Evolutionary conservation across 805 yeast genomes (phyloP).

Genomic region (Brettanomyces sp.): DNA sequence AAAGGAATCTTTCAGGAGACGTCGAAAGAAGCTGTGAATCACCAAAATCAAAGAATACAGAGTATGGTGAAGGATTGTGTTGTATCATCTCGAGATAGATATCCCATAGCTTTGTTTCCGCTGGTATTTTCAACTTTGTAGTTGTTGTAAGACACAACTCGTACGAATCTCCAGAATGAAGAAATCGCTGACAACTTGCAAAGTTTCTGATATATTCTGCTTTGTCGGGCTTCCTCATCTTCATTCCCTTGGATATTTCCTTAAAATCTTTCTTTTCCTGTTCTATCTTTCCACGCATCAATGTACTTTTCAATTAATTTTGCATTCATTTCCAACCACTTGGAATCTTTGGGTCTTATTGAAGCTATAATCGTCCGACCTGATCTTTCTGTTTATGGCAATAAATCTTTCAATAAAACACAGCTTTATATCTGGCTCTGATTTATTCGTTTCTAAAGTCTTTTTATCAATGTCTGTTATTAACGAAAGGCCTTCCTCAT

Average conservation of each 20-base stretch:
- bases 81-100: constrained; percentile 63
- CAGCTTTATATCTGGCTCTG: constrained; percentile 61
- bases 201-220: constrained; percentile 47
- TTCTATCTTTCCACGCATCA: background rate
- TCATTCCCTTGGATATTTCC: constrained; percentile 11
- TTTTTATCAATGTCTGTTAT: constrained; percentile 26
- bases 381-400: constrained; percentile 37
- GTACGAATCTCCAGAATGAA: constrained; percentile 81
- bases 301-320: background rate
- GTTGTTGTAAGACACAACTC: constrained; percentile 85
- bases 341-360: constrained; percentile 29
- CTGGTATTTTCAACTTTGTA: constrained; percentile 48
- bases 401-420: constrained; percentile 62
- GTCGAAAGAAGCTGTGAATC: constrained; percentile 67
- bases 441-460: constrained; percentile 28
- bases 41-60: constrained; percentile 66
- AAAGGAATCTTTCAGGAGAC: constrained; percentile 88
- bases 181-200: constrained; percentile 51
- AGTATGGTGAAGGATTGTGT: constrained; percentile 87
- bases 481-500: constrained; percentile 70
- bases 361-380: constrained; percentile 43
- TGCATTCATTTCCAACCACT: constrained; percentile 22
- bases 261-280: background rate
- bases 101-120: constrained; percentile 53
- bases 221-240: constrained; percentile 41